Base-by-base conservation (phyloP, 495 filamentous ascomycete genomes). In the Talaromyces borbonicus region DNA sequence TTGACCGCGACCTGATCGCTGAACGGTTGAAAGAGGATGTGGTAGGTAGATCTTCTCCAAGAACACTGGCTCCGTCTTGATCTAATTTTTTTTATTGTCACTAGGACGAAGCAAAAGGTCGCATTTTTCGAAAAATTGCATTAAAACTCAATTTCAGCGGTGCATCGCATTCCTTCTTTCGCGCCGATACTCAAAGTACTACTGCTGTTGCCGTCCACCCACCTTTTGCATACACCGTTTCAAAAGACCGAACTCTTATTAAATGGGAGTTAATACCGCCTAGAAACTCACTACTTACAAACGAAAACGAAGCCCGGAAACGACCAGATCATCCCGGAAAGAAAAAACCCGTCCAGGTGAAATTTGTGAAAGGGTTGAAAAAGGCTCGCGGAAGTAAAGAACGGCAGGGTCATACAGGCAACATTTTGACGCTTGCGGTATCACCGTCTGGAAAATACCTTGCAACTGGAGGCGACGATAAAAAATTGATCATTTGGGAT, bases 1-100 rank as follows among this genome's bases (percentile, higher is more conserved):
- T 98, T 35, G 92, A 97, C 63, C 72, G 81, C 33, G 89, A 97
- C 53, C 71, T 95, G 40, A 92, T 97, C 55, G 88, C 92, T 5
- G 81, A 90, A 55, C 71, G 90, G 49, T 66, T 97, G 48, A 80
- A 89, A 60, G 85, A 96, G 65, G 92, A 95, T 60, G 88, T 88
- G 33, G 73, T 76, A 76, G 56, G 72, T 66, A 6, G 8, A 29
- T n/a, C 14, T 35, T 40, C 46, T 38, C n/a, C n/a, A n/a, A n/a
- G n/a, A n/a, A n/a, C n/a, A n/a, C n/a, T n/a, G n/a, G n/a, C n/a
- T n/a, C n/a, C n/a, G n/a, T n/a, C n/a, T n/a, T n/a, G n/a, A n/a
- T n/a, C n/a, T n/a, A n/a, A n/a, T n/a, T n/a, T n/a, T n/a, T n/a
- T n/a, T n/a, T n/a, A n/a, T n/a, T n/a, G n/a, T n/a, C n/a, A n/a